phyloP scores from a whole-genome alignment of 257 asterid species.

The Salvia rosmarinus region DNA sequence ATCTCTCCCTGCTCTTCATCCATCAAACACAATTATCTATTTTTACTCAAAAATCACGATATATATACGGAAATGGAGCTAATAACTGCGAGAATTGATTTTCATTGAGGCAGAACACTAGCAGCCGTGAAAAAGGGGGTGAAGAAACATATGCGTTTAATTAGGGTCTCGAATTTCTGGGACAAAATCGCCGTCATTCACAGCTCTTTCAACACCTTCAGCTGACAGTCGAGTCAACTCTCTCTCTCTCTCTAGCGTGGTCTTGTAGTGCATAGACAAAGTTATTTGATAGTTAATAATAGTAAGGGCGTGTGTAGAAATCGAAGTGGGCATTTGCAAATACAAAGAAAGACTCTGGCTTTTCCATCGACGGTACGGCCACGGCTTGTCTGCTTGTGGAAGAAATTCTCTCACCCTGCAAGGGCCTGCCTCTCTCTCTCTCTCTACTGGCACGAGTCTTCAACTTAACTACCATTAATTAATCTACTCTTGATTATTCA shows the following conservation, averaged over 20 bases:
- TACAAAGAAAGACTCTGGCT: slow-evolving; percentile 5
- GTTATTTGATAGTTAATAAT: not conserved
- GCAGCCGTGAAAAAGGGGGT: not conserved
- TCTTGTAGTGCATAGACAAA: no score
- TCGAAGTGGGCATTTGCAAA: not conserved
- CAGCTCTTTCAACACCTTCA: slow-evolving; percentile 27
- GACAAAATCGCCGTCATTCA: slow-evolving; percentile 18
- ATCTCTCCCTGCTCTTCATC: slow-evolving; percentile 38
- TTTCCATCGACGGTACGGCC: slow-evolving; percentile 33
- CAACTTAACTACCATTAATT: not conserved
- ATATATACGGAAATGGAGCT: not conserved
- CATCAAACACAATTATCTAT: slow-evolving; percentile 16
- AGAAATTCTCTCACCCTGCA: slow-evolving; percentile 8
- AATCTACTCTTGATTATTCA: no score
- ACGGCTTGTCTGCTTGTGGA: slow-evolving; percentile 12
- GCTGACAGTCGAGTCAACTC: slow-evolving; percentile 33
- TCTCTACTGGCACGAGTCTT: not conserved
- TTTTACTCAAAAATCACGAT: not conserved
- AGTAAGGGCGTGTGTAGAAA: not conserved
- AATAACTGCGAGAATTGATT: not conserved
- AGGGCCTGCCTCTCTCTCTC: not conserved
- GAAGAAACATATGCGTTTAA: slow-evolving; percentile 15
- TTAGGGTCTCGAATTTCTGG: slow-evolving; percentile 11
- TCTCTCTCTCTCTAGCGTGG: not conserved
- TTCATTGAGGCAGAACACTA: slow-evolving; percentile 1